Base-by-base conservation (phyloP, 192 early-diverging fungal genomes). In the Powellomyces hirtus region DNA sequence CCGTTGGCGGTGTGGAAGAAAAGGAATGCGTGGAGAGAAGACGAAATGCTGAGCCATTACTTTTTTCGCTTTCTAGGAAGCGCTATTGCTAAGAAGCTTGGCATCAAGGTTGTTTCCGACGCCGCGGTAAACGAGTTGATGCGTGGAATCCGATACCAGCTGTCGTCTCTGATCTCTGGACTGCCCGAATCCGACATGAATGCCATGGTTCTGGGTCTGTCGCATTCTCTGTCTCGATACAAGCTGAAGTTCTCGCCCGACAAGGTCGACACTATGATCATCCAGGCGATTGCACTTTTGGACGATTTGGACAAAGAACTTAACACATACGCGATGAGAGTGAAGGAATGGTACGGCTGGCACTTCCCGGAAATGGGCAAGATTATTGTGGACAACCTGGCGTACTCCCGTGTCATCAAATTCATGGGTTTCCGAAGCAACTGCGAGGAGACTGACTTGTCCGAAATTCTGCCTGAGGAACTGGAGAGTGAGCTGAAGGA, bases 241-340 rank as follows among this genome's bases (percentile, higher is more conserved):
- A 97, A 97, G 84, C 92, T 99, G 81, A 99, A 99, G 84, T 99
- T 99, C 88, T 91, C 89, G 42, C 94, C 95, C 67, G 97, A 99
- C 83, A 99, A 97, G 88, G 94, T 97, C 13, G 97, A 99, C 84
- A 99, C 95, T 38, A 99, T 99, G 97, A 96, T 98, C 77, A 94
- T 97, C 59, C 97, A 99, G 85, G 94, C 97, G 7, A 96, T 98
- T 68, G 88, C 91, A 40, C 85, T 98, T 11, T 82, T 98, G 72
- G 96, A 98, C 81, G 92, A 98, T 75, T 80, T 98, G 70, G 96
- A 98, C 85, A 98, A 98, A 87, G 96, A 98, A 66, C 82, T 98
- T 74, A 98, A 98, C 86, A 96, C 91, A 50, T 98, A 95, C 70
- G 84, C 96, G 56, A 98, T 98, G 96, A 85, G 96, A 53, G 89